Evolutionary conservation across 345 rosid genomes (phyloP).

Genomic region (Capsella bursapastoris): DNA sequence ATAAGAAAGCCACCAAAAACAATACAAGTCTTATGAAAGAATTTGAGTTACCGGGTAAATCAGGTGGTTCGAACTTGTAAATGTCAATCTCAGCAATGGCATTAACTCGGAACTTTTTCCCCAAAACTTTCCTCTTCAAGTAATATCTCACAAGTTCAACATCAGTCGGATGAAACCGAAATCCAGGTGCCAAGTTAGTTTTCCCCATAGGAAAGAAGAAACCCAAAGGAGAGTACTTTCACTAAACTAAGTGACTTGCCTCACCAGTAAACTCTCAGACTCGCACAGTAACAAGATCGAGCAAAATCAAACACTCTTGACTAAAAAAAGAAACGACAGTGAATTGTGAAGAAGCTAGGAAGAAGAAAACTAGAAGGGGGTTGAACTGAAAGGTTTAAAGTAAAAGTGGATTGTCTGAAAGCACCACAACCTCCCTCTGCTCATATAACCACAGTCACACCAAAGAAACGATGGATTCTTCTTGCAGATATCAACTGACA

Average conservation of each 20-base stretch:
- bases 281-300: not conserved
- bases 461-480: conserved; percentile 46
- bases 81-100: conserved; percentile 67
- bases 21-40: not conserved
- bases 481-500: conserved; percentile 44
- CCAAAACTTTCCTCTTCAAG: conserved; percentile 68
- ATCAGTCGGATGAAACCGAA: conserved; percentile 85
- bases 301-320: not conserved
- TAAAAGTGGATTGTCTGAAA: conserved; percentile 60
- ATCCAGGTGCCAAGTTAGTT: conserved; percentile 59
- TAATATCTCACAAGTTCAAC: conserved; percentile 70
- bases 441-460: conserved; percentile 64
- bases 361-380: not conserved
- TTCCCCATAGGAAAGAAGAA: conserved; percentile 49
- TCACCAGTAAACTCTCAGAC: not conserved
- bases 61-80: conserved; percentile 74
- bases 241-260: conserved; percentile 1
- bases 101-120: conserved; percentile 46
- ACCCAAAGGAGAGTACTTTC: conserved; percentile 6
- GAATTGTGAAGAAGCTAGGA: not conserved
- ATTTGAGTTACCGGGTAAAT: conserved; percentile 51
- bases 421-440: conserved; percentile 66
- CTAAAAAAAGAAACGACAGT: not conserved
- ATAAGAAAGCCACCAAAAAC: not conserved
- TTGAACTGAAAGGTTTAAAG: not conserved